A percentile compares a stretch with the other conserved stretches of the same genome.
Conservation (phyloP, 1,284 basidiomycete genomes). For the Thelephora terrestris region DNA sequence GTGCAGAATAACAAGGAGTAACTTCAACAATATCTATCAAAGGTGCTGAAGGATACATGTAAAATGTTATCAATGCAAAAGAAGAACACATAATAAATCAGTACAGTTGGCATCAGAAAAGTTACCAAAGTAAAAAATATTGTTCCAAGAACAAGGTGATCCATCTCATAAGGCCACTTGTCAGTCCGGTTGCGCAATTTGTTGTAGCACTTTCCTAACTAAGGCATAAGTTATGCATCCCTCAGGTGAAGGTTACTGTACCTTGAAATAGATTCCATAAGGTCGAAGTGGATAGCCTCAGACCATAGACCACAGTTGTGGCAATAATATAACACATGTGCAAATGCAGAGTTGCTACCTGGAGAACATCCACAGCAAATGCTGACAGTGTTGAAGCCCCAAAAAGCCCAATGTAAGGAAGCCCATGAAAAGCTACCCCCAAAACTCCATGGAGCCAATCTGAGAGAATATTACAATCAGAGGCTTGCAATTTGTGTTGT, state of each 20-base stretch:
- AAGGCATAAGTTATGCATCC: slow-evolving; percentile 2
- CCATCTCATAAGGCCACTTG: slow-evolving; percentile 84
- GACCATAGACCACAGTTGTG: slow-evolving; percentile 52
- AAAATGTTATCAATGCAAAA: too few relatives aligned
- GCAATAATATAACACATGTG: slow-evolving; percentile 64
- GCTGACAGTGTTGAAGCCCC: slow-evolving; percentile 33
- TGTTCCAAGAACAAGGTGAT: slow-evolving; percentile 90
- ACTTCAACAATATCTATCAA: slow-evolving; percentile 1
- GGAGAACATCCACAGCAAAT: slow-evolving; percentile 56
- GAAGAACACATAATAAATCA: slow-evolving; percentile 81
- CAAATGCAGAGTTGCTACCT: slow-evolving; percentile 66
- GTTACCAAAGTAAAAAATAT: slow-evolving; percentile 88
- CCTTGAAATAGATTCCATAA: slow-evolving; percentile 95
- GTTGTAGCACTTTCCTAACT: slow-evolving; percentile 77
- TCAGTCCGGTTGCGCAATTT: slow-evolving; percentile 77
- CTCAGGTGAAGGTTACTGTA: slow-evolving; percentile 17
- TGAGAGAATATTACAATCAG: background rate
- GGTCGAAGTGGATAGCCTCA: slow-evolving; percentile 52
- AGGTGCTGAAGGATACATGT: slow-evolving; percentile 43
- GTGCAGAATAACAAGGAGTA: too few relatives aligned
- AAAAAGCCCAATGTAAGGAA: slow-evolving; percentile 10
- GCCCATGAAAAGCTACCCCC: too few relatives aligned
- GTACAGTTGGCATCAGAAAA: slow-evolving; percentile 86
- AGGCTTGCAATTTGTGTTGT: background rate
- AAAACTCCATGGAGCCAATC: too few relatives aligned